Evolutionary conservation across 352 stramenopile species (phyloP).

Genomic region (Globisporangium solare): DNA sequence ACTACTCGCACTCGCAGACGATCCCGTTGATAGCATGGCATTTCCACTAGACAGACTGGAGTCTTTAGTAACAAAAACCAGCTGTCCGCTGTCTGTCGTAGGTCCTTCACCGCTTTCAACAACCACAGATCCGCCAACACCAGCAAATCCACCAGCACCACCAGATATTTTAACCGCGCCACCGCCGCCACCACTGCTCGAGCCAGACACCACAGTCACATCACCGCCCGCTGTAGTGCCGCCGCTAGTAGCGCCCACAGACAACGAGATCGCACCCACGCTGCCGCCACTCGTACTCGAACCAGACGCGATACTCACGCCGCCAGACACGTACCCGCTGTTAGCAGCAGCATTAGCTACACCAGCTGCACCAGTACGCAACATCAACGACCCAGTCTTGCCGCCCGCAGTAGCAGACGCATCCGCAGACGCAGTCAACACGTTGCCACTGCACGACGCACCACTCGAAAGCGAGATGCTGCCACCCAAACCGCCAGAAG

Average conservation of each 20-base stretch:
- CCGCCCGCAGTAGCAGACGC: too few relatives aligned
- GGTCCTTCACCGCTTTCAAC: not conserved
- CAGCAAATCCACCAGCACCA: not conserved
- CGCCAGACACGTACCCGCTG: too few relatives aligned
- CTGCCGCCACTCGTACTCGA: too few relatives aligned
- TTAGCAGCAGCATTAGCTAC: too few relatives aligned
- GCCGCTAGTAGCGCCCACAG: too few relatives aligned
- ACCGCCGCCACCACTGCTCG: not conserved
- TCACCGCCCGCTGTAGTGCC: slow-evolving; percentile 1
- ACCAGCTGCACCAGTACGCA: too few relatives aligned
- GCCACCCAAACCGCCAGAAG: slow-evolving; percentile 5
- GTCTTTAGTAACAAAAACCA: too few relatives aligned
- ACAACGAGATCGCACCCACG: too few relatives aligned
- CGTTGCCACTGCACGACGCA: too few relatives aligned
- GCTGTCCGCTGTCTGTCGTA: too few relatives aligned
- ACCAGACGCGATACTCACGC: too few relatives aligned
- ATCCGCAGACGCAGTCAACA: slow-evolving; percentile 1
- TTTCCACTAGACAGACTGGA: not conserved
- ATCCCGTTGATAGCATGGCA: not conserved
- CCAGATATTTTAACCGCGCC: not conserved
- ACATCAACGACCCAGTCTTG: too few relatives aligned
- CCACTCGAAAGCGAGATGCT: slow-evolving; percentile 21
- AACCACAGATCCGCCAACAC: not conserved
- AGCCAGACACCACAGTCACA: not conserved
- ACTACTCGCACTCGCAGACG: not conserved